Evolutionary conservation across 2,329 filamentous ascomycete species (phyloP).

Genomic region (Lachnellula suecica): DNA sequence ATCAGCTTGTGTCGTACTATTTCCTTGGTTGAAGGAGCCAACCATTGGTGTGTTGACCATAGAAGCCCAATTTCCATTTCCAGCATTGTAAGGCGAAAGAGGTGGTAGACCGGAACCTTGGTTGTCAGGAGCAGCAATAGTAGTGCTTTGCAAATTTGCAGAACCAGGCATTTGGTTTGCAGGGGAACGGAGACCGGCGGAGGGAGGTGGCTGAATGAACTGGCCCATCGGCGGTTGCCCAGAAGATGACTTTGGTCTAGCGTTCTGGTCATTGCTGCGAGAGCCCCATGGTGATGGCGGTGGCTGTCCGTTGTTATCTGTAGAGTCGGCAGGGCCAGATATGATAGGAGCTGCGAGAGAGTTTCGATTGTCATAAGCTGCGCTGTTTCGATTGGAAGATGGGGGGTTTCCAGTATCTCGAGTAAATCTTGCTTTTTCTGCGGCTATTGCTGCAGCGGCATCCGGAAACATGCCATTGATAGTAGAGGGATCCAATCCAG

Average conservation of each 20-base stretch:
- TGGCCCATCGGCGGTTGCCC: slow-evolving; percentile 89
- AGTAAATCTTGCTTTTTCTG: slow-evolving; percentile 96
- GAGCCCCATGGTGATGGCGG: slow-evolving; percentile 80
- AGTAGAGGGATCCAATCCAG: slow-evolving; percentile 86
- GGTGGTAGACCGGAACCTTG: slow-evolving; percentile 72
- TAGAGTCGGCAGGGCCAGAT: slow-evolving; percentile 63
- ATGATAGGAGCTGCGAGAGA: slow-evolving; percentile 77
- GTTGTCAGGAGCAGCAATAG: slow-evolving; percentile 71
- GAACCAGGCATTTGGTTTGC: slow-evolving; percentile 66
- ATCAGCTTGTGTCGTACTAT: slow-evolving; percentile 70
- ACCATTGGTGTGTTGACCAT: slow-evolving; percentile 99
- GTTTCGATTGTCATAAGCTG: slow-evolving; percentile 69
- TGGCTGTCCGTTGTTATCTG: slow-evolving; percentile 60
- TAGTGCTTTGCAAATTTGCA: slow-evolving; percentile 78
- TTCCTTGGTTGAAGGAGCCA: slow-evolving; percentile 69
- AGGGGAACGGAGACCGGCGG: slow-evolving; percentile 76
- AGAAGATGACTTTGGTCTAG: slow-evolving; percentile 75
- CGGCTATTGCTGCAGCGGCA: slow-evolving; percentile 95
- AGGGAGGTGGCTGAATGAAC: slow-evolving; percentile 80
- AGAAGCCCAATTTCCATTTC: slow-evolving; percentile 94
- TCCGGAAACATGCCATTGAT: slow-evolving; percentile 99
- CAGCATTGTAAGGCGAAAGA: slow-evolving; percentile 77
- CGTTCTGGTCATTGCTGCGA: slow-evolving; percentile 47
- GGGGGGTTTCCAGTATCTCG: slow-evolving; percentile 90
- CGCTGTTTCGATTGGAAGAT: slow-evolving; percentile 89